A percentile compares a stretch with the other conserved stretches of the same genome.
These are phyloP conservation scores for Globisporangium nagaii DNA, from an alignment of 352 stramenopile species.

Conservation along the genomic window DNA sequence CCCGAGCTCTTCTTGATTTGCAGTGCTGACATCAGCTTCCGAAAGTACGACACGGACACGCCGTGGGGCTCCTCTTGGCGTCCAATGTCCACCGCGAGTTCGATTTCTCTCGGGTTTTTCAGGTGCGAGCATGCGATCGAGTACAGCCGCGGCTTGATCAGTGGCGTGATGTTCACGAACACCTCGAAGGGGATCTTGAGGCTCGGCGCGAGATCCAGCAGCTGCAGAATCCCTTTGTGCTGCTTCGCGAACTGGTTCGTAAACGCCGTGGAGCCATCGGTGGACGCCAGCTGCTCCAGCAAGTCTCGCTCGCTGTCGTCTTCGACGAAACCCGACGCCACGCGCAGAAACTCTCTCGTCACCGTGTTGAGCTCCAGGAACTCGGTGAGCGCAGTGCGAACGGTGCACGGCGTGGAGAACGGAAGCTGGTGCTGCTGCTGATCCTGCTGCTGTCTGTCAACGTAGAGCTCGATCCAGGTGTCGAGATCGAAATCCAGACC, in stretches of 20 bases:
- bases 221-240: conserved; percentile 67
- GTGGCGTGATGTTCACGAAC: conserved; percentile 77
- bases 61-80: conserved; percentile 27
- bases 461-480: conserved; percentile 64
- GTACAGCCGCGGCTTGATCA: conserved; percentile 89
- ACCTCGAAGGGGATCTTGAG: conserved; percentile 55
- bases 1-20: conserved; percentile 22
- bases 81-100: conserved; percentile 90
- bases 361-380: conserved; percentile 89
- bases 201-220: conserved; percentile 62
- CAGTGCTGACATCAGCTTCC: neutral
- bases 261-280: conserved; percentile 79
- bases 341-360: conserved; percentile 51
- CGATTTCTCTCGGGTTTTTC: conserved; percentile 57
- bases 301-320: conserved; percentile 32
- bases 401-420: conserved; percentile 88
- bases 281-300: conserved; percentile 38
- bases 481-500: conserved; percentile 81
- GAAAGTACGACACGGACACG: conserved; percentile 21
- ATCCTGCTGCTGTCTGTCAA: conserved; percentile 8
- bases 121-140: conserved; percentile 90
- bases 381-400: conserved; percentile 81
- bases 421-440: conserved; percentile 38
- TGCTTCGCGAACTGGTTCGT: conserved; percentile 66
- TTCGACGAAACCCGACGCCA: conserved; percentile 41